Evolutionary conservation across 768 basidiomycete genomes (phyloP).

Genomic region (Auricularia auricula-judae): DNA sequence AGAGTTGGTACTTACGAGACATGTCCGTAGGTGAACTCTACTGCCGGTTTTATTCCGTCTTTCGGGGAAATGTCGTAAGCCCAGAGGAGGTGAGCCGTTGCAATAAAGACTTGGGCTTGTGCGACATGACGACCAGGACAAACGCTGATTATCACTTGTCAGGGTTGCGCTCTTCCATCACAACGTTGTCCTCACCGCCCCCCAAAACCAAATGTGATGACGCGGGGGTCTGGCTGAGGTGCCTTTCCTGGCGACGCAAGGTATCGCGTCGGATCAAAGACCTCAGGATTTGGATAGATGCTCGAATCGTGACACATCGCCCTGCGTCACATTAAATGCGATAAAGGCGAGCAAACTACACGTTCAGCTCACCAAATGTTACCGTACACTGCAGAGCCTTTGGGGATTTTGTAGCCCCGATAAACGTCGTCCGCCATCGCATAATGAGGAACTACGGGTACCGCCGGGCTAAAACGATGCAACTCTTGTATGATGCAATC

Average conservation of each 20-base stretch:
- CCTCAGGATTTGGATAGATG: not conserved
- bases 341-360: not conserved
- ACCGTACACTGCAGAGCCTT: not conserved
- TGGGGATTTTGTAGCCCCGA: not conserved
- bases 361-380: not conserved
- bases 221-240: not conserved
- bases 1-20: not conserved
- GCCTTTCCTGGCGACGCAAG: not conserved
- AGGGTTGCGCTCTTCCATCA: not conserved
- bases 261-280: not conserved
- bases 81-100: not conserved
- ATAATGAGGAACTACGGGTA: not conserved
- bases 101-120: not conserved
- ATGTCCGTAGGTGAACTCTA: not conserved
- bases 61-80: not conserved
- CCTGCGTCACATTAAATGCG: not conserved
- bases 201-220: not conserved
- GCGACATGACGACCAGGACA: not conserved
- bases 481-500: not conserved
- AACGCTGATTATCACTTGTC: not conserved
- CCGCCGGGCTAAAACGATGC: not conserved
- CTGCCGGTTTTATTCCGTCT: not conserved
- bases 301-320: not conserved
- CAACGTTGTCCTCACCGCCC: not conserved
- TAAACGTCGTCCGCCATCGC: not conserved